Conservation (phyloP, 805 yeast genomes). For the Ogataea methanolica region DNA sequence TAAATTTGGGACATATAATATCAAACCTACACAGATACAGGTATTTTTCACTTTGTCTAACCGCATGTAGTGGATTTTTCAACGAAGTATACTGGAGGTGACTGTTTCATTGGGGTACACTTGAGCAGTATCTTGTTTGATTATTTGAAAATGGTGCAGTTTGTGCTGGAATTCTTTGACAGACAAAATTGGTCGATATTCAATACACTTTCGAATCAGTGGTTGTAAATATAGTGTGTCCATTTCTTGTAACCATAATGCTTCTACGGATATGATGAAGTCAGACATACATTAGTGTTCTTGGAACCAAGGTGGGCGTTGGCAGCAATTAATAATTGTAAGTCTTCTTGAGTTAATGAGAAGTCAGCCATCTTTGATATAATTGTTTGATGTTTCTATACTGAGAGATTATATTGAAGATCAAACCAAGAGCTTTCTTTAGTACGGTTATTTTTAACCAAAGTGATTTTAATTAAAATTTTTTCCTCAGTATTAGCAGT, state of each 20-base stretch:
- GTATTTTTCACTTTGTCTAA: too few relatives aligned
- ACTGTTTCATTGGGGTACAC: too few relatives aligned
- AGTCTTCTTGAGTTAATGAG: constrained; percentile 83
- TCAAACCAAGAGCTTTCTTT: background rate
- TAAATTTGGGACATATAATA: too few relatives aligned
- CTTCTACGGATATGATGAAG: too few relatives aligned
- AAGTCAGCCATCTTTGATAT: constrained; percentile 32
- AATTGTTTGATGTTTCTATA: constrained; percentile 5
- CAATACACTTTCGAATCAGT: background rate
- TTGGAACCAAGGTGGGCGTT: constrained; percentile 99
- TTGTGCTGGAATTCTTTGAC: too few relatives aligned
- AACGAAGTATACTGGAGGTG: too few relatives aligned
- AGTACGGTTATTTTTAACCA: background rate
- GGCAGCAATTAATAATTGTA: constrained; percentile 98
- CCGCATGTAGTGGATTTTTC: too few relatives aligned
- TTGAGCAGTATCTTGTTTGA: too few relatives aligned
- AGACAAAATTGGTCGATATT: too few relatives aligned
- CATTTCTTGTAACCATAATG: too few relatives aligned
- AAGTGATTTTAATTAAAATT: background rate
- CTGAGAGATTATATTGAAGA: background rate
- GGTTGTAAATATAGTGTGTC: constrained; percentile 4
- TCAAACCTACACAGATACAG: too few relatives aligned
- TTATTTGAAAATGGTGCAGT: too few relatives aligned
- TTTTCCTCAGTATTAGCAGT: background rate
- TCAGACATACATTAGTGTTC: constrained; percentile 93